Conservation (phyloP, 768 basidiomycete genomes). For the Cubamyces lactineus region DNA sequence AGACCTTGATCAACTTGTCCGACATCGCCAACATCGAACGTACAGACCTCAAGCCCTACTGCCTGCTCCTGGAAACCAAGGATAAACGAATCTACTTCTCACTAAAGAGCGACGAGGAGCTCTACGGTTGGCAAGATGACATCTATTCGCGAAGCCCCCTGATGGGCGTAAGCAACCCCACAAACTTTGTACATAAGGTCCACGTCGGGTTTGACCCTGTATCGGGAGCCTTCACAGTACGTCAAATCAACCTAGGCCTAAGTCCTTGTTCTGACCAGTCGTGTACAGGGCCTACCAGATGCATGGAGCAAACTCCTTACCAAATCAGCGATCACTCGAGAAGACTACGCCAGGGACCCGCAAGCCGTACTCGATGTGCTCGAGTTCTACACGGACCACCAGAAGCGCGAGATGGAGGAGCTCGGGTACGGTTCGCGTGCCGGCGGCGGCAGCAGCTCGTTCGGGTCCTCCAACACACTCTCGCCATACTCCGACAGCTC, state of each 20-base stretch:
- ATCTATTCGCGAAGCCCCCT: constrained; percentile 90
- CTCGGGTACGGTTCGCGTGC: constrained; percentile 38
- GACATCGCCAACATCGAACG: constrained; percentile 90
- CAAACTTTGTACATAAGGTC: constrained; percentile 98
- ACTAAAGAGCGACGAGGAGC: constrained; percentile 91
- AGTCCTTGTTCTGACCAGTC: background rate
- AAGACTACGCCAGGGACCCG: constrained; percentile 96
- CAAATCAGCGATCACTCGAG: constrained; percentile 95
- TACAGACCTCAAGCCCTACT: constrained; percentile 94
- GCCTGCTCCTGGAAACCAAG: constrained; percentile 83
- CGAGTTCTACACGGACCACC: constrained; percentile 97
- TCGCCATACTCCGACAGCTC: constrained; percentile 38
- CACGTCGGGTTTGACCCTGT: constrained; percentile 97
- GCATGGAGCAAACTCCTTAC: constrained; percentile 98
- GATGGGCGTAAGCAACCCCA: constrained; percentile 92
- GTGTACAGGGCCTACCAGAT: constrained; percentile 86
- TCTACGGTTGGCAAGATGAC: constrained; percentile 99
- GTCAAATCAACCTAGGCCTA: constrained; percentile 35
- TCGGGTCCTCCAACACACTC: constrained; percentile 30
- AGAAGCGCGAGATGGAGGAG: constrained; percentile 90
- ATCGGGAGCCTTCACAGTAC: constrained; percentile 90
- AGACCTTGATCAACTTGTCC: constrained; percentile 64
- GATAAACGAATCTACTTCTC: constrained; percentile 82
- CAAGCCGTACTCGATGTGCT: constrained; percentile 97
- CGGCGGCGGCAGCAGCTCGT: constrained; percentile 36